These are phyloP conservation scores for Fusarium sp. DNA, from an alignment of 2,329 filamentous ascomycete genomes.

Conservation along the genomic window DNA sequence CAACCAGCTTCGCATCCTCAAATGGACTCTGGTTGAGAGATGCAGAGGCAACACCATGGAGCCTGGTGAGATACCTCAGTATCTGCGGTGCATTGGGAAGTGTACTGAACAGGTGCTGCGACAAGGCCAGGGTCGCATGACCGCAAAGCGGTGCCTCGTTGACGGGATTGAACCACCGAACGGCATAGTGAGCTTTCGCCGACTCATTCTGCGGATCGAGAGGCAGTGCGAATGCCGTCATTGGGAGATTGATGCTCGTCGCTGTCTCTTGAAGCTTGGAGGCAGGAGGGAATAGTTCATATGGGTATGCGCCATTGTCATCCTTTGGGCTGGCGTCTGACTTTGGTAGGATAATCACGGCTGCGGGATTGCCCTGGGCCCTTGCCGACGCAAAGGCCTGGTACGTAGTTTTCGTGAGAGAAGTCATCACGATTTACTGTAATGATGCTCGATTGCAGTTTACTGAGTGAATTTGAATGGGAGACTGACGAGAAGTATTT, in stretches of 20 bases:
- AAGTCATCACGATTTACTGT: rapidly evolving
- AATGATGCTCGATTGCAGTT: rapidly evolving
- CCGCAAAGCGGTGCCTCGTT: constrained; percentile 11
- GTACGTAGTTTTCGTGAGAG: neutral
- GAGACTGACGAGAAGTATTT: neutral
- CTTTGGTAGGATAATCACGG: neutral
- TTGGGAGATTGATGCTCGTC: rapidly evolving
- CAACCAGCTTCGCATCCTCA: neutral
- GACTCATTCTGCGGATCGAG: neutral
- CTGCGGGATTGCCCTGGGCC: constrained; percentile 6
- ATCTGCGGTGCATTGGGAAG: neutral
- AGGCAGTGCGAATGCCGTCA: neutral
- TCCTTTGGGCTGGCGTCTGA: rapidly evolving
- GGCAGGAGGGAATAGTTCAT: neutral
- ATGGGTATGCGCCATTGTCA: neutral
- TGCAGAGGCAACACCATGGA: neutral
- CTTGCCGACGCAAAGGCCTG: neutral
- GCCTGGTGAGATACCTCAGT: constrained; percentile 1
- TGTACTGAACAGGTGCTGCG: neutral
- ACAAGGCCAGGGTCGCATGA: neutral
- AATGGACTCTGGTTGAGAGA: neutral
- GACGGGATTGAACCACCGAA: constrained; percentile 11
- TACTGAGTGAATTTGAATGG: rapidly evolving
- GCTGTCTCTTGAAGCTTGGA: neutral
- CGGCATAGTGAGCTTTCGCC: neutral